Percentiles rank a stretch among this genome's conserved stretches.
These are phyloP conservation scores for Penicillium sp. DNA, from an alignment of 2,329 filamentous ascomycete species.

Conservation along the genomic window DNA sequence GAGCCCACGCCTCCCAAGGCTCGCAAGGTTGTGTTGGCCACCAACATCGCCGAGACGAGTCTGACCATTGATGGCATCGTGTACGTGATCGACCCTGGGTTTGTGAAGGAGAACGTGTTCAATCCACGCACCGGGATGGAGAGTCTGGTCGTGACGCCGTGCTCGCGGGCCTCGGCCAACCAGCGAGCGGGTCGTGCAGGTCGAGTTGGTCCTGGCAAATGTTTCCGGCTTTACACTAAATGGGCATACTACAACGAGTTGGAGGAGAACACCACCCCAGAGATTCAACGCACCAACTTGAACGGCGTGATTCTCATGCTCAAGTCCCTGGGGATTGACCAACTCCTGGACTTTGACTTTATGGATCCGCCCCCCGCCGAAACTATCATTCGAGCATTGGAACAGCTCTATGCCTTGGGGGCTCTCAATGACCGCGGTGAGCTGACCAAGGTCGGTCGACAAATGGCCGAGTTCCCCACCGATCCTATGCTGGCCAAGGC, in stretches of 20 bases:
- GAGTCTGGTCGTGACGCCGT: slow-evolving; percentile 81
- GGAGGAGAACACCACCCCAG: slow-evolving; percentile 83
- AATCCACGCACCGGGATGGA: slow-evolving; percentile 91
- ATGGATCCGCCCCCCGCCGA: slow-evolving; percentile 90
- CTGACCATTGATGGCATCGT: slow-evolving; percentile 94
- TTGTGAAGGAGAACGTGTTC: slow-evolving; percentile 92
- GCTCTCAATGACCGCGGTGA: slow-evolving; percentile 83
- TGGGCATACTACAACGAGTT: slow-evolving; percentile 93
- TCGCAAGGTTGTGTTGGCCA: slow-evolving; percentile 87
- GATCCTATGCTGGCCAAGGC: slow-evolving; percentile 88
- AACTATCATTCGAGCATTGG: slow-evolving; percentile 78
- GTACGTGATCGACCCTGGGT: slow-evolving; percentile 92
- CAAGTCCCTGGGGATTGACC: slow-evolving; percentile 85
- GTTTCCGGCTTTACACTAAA: slow-evolving; percentile 88
- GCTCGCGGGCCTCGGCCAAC: slow-evolving; percentile 84
- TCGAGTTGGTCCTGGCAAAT: slow-evolving; percentile 85
- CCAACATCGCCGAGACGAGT: slow-evolving; percentile 95
- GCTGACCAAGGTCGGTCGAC: slow-evolving; percentile 81
- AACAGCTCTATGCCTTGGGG: slow-evolving; percentile 85
- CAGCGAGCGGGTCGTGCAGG: slow-evolving; percentile 90
- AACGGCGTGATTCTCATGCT: slow-evolving; percentile 77
- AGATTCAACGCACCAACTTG: slow-evolving; percentile 87
- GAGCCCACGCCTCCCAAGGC: slow-evolving; percentile 80
- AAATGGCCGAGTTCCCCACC: slow-evolving; percentile 92
- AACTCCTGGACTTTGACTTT: slow-evolving; percentile 90